phyloP scores from a whole-genome alignment of 1,284 basidiomycete genomes.

The Gymnopus androsaceus region DNA sequence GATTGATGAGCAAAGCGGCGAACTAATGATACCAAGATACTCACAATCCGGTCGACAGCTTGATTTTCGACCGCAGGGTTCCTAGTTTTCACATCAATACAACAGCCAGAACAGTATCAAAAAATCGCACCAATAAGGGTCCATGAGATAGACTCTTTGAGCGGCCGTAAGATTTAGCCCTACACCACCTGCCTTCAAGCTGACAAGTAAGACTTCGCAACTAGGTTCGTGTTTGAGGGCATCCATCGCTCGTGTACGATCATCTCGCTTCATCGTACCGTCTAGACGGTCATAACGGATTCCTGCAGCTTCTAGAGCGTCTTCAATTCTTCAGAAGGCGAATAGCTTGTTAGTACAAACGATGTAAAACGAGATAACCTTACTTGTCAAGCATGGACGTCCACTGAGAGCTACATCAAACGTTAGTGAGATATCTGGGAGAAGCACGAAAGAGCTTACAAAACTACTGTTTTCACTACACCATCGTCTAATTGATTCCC shows the following conservation, averaged over 20 bases:
- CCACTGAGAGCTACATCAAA: constrained; percentile 80
- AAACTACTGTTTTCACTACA: constrained; percentile 86
- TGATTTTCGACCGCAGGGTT: constrained; percentile 97
- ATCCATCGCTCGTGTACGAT: constrained; percentile 88
- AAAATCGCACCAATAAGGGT: constrained; percentile 83
- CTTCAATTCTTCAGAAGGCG: constrained; percentile 68
- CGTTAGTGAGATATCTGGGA: constrained; percentile 1
- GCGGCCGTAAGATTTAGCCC: constrained; percentile 94
- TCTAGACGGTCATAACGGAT: constrained; percentile 92
- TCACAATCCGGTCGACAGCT: constrained; percentile 86
- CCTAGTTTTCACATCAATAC: constrained; percentile 46
- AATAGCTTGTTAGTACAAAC: constrained; percentile 21
- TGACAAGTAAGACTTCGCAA: constrained; percentile 92
- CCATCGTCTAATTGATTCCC: constrained; percentile 72
- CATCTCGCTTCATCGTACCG: constrained; percentile 95
- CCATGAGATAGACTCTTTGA: constrained; percentile 90
- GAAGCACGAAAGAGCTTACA: constrained; percentile 55
- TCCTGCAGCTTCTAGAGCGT: constrained; percentile 78
- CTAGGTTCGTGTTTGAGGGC: constrained; percentile 81
- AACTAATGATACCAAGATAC: constrained; percentile 34
- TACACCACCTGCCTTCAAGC: constrained; percentile 95
- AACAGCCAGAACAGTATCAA: constrained; percentile 46
- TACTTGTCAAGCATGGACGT: constrained; percentile 94
- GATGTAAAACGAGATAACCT: constrained; percentile 23
- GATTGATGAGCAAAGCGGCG: constrained; percentile 2